Percentiles rank a stretch among this genome's conserved stretches.
Conservation (phyloP, 352 stramenopile species). For the Phytophthora pisi region DNA sequence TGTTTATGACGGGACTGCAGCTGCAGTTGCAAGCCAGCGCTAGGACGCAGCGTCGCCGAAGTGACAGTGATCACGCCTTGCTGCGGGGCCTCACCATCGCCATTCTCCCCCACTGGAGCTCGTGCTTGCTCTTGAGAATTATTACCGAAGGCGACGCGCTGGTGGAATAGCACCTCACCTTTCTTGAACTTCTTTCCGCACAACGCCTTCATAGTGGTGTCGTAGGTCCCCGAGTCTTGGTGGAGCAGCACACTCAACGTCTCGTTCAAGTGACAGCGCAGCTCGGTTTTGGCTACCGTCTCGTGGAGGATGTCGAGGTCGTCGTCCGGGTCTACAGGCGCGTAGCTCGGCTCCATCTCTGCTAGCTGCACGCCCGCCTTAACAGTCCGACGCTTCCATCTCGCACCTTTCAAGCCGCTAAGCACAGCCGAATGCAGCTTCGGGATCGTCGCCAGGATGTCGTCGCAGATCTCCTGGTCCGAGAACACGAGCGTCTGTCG, state of each 20-base stretch:
- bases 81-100: constrained; percentile 15
- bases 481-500: constrained; percentile 47
- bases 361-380: constrained; percentile 51
- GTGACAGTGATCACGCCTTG: constrained; percentile 44
- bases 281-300: constrained; percentile 53
- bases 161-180: constrained; percentile 56
- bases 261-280: constrained; percentile 69
- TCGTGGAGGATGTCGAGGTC: constrained; percentile 55
- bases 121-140: constrained; percentile 25
- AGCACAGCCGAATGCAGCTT: constrained; percentile 55
- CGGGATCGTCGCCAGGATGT: constrained; percentile 63
- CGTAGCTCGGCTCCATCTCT: constrained; percentile 44
- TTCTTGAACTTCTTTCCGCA: constrained; percentile 56
- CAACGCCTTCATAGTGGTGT: constrained; percentile 56
- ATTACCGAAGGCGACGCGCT: constrained; percentile 36
- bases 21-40: constrained; percentile 29
- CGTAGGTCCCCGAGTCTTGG: constrained; percentile 47
- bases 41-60: constrained; percentile 42
- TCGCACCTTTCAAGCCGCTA: constrained; percentile 37
- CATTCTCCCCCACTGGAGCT: constrained; percentile 12
- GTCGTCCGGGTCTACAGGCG: constrained; percentile 36
- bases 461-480: constrained; percentile 62
- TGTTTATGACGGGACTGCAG: constrained; percentile 47
- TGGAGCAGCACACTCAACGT: constrained; percentile 62
- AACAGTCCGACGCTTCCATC: constrained; percentile 42